Evolutionary conservation across 2,329 filamentous ascomycete species (phyloP), one percentile per base, ranked within the genome.

Genomic region (Claviceps digitariae): DNA sequence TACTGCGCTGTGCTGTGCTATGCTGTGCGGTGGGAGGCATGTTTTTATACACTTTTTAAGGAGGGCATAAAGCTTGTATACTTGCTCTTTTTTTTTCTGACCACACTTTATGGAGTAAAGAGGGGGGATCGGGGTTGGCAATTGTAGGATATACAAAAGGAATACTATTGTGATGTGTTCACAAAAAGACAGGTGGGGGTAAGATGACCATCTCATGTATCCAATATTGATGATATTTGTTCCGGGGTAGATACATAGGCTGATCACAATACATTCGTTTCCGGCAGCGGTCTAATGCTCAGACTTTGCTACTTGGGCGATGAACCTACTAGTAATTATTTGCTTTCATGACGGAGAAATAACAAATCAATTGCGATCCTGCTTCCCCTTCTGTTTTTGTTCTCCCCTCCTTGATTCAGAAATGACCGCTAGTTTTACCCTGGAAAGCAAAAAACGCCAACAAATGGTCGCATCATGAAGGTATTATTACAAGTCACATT

Each of bases 71-170:
- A 52, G 52, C 36, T 54, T 50, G 45, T 23, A 51, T 38, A 15
- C 21, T 27, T 36, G 1, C 20, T 31, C 15, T 45, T 27, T 2
- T 13, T n/a, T 38, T 17, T 17, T 29, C 27, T 5, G 6, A 29
- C 27, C 36, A 38, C n/a, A 6, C 17, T 7, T 38, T 8, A 38
- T 38, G 36, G 15, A n/a, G 3, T n/a, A n/a, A 2, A 38, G 1
- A 1, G 36, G 17, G 17, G 36, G 17, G 15, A 17, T 15, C 15
- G 27, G 2, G 17, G n/a, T n/a, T n/a, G n/a, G n/a, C n/a, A n/a
- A n/a, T 38, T 54, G 54, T 52, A 54, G 52, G 45, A 56, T 52
- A 47, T 20, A 27, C 9, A 12, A 47, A 49, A 20, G n/a, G 21
- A 25, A 29, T 27, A 51, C 17, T 23, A 9, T 5, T 8, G 40